phyloP scores from a whole-genome alignment of 495 filamentous ascomycete genomes.

The Recurvomyces mirabilis region DNA sequence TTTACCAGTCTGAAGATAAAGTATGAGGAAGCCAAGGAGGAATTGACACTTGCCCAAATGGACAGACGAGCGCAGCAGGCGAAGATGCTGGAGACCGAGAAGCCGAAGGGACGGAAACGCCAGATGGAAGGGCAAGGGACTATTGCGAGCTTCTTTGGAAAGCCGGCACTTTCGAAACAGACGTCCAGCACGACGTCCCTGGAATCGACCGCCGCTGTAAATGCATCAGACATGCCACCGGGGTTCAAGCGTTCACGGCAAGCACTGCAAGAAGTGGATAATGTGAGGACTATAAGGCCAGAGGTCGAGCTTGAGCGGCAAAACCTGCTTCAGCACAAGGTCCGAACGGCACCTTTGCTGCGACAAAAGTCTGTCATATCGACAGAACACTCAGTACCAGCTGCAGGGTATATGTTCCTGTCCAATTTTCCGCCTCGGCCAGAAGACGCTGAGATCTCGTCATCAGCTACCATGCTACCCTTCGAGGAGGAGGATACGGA shows the following conservation, averaged over 20 bases:
- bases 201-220: too few species aligned
- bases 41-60: constrained; percentile 14
- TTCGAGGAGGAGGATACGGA: too few species aligned
- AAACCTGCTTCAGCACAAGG: too few species aligned
- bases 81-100: constrained; percentile 1
- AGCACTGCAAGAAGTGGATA: too few species aligned
- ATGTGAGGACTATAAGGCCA: too few species aligned
- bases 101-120: constrained; percentile 19
- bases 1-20: constrained; percentile 25
- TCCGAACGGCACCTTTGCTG: too few species aligned
- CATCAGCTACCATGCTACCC: too few species aligned
- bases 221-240: too few species aligned
- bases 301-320: too few species aligned
- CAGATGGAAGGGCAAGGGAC: constrained; percentile 36
- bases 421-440: neutral
- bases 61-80: constrained; percentile 17
- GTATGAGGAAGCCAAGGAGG: constrained; percentile 21
- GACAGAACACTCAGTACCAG: neutral
- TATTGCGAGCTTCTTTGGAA: constrained; percentile 37
- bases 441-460: too few species aligned
- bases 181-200: neutral
- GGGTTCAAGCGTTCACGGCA: too few species aligned
- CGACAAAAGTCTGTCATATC: too few species aligned
- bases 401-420: neutral
- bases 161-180: neutral